phyloP scores from a whole-genome alignment of 192 early-diverging fungal species.

The Phycomyces blakesleeanus region DNA sequence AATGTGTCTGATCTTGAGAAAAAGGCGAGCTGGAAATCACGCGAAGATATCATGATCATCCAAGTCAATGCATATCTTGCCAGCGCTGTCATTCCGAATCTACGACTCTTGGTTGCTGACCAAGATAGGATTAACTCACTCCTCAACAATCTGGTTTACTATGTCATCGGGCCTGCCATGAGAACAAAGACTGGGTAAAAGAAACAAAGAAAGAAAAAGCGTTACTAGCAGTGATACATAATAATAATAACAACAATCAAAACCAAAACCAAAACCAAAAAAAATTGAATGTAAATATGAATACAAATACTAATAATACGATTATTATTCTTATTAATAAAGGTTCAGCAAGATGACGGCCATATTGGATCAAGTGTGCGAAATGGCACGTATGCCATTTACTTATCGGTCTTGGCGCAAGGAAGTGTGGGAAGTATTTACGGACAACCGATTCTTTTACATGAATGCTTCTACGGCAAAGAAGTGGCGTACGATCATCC shows the following conservation, averaged over 20 bases:
- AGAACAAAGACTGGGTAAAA: conserved; percentile 50
- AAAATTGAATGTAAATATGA: too few species aligned
- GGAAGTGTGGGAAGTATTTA: conserved; percentile 76
- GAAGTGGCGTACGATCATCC: conserved; percentile 69
- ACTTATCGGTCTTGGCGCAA: conserved; percentile 66
- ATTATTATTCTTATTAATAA: too few species aligned
- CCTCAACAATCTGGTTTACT: conserved; percentile 76
- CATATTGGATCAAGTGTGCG: conserved; percentile 54
- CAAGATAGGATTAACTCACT: conserved; percentile 65
- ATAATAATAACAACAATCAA: too few species aligned
- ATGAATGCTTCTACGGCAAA: conserved; percentile 49
- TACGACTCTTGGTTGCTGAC: conserved; percentile 68
- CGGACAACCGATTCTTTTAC: conserved; percentile 66
- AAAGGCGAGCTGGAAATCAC: conserved; percentile 48
- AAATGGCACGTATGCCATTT: conserved; percentile 60
- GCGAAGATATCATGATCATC: conserved; percentile 66
- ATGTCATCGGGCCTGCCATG: conserved; percentile 68
- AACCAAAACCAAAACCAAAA: too few species aligned
- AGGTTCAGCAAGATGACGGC: conserved; percentile 27
- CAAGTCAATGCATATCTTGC: conserved; percentile 50
- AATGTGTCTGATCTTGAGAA: conserved; percentile 42
- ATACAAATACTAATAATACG: too few species aligned
- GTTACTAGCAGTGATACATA: background rate
- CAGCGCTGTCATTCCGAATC: conserved; percentile 57
- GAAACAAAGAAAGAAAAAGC: background rate